Evolutionary conservation across 2,329 filamentous ascomycete genomes (phyloP), one percentile per base, ranked within the genome.

Genomic region (Didymellaceae sp.): DNA sequence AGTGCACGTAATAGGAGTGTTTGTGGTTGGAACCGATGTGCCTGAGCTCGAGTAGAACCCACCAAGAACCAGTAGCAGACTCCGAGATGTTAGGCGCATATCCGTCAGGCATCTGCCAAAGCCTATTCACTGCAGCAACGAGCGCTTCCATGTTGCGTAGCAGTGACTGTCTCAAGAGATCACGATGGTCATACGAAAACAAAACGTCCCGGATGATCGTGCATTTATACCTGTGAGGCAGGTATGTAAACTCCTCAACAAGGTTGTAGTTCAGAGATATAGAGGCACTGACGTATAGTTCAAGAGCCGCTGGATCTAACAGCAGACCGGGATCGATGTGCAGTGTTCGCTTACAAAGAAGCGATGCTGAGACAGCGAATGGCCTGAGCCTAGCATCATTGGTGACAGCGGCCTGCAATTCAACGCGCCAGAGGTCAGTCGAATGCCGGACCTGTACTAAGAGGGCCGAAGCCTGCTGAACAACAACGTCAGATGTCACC

Each of bases 291-390:
- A 80, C 58, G 38, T 77, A 78, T 20, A 11, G 49, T 2, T 37
- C 25, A 16, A 74, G 51, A 7, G 20, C 31, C n/a, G 31, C 18
- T 4, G 9, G n/a, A 4, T 51, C 35, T 8, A 51, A 11, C 2
- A 51, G 17, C 9, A 20, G 14, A 5, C 42, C 22, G 22, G 21
- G 11, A 50, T 52, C 28, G 3, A 58, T n/a, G 34, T 71, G 63
- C 45, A 80, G 80, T 0, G 80, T 82, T 2, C 75, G 70, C 18
- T 77, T 72, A 41, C 84, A 87, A 0, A 88, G 70, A 0, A 88
- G 53, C 0, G 85, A 79, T 0, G 84, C 79, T 68, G 78, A 79
- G 0, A 87, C 74, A 0, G 76, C 76, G 53, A 82, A 84, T 0
- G 60, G 74, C 5, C 70, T 68, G 20, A 73, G 74, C 14, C 72